A percentile compares a stretch with the other conserved stretches of the same genome.
Evolutionary conservation across 345 rosid genomes (phyloP).

Genomic region (Passiflora organensis): DNA sequence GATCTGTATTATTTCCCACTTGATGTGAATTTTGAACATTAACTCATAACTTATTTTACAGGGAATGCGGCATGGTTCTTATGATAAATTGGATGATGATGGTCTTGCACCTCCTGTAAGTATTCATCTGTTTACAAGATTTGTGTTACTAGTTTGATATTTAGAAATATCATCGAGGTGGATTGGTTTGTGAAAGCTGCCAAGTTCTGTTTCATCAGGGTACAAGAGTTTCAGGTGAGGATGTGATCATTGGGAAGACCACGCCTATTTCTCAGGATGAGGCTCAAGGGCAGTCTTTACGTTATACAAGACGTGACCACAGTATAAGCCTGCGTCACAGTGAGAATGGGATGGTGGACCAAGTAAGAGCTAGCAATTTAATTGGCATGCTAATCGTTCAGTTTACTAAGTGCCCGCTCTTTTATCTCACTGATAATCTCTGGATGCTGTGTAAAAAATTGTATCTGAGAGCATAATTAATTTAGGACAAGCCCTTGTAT

Average conservation of each 20-base stretch:
- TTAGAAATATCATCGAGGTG: background rate
- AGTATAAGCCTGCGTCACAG: constrained; percentile 96
- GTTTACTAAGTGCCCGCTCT: too few species aligned
- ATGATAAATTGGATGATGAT: constrained; percentile 94
- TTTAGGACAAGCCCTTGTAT: too few species aligned
- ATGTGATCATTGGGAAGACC: constrained; percentile 94
- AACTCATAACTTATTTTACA: constrained; percentile 27
- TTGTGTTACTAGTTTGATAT: constrained; percentile 1
- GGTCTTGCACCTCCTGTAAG: constrained; percentile 99
- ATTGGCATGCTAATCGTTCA: too few species aligned
- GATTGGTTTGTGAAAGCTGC: background rate
- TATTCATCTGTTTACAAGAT: background rate
- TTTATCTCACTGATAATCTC: too few species aligned
- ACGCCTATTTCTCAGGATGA: constrained; percentile 89
- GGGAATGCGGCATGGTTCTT: constrained; percentile 99
- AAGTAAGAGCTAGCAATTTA: constrained; percentile 44
- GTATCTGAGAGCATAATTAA: too few species aligned
- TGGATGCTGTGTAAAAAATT: too few species aligned
- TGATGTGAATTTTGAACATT: constrained; percentile 10
- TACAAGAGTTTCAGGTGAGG: constrained; percentile 95
- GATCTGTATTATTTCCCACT: background rate
- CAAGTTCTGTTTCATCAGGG: constrained; percentile 41
- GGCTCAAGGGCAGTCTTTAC: constrained; percentile 77
- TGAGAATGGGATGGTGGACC: constrained; percentile 97
- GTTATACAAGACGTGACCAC: constrained; percentile 85